These are phyloP conservation scores for Excoecaria cochinchinensis DNA, from an alignment of 345 rosid species.

Conservation along the genomic window DNA sequence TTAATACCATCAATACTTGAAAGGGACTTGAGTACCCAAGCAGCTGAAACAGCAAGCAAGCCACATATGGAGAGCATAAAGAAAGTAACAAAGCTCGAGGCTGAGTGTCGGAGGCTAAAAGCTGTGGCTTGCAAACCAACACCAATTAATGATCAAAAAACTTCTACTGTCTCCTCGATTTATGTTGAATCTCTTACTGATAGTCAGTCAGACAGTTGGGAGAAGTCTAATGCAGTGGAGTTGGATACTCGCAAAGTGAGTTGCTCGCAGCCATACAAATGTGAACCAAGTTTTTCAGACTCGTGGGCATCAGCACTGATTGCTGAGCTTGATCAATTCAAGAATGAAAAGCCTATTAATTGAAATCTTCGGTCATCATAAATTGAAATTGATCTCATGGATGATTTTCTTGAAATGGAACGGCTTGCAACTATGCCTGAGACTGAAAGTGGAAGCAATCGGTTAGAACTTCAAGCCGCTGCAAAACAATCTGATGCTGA, in stretches of 20 bases:
- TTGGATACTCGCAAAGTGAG: conserved; percentile 33
- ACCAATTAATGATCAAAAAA: conserved; percentile 29
- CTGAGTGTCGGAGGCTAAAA: conserved; percentile 71
- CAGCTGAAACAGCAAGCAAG: conserved; percentile 95
- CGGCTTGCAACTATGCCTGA: conserved; percentile 71
- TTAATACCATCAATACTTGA: too few relatives aligned
- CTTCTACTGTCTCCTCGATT: conserved; percentile 42
- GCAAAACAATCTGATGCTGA: conserved; percentile 38
- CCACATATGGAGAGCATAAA: conserved; percentile 80
- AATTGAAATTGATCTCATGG: conserved; percentile 70
- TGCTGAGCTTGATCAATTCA: conserved; percentile 37
- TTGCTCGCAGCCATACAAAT: conserved; percentile 24
- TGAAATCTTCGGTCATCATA: conserved; percentile 40
- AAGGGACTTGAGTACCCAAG: conserved; percentile 79
- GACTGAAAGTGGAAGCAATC: conserved; percentile 31
- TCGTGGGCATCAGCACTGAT: conserved; percentile 37
- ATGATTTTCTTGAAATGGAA: conserved; percentile 93
- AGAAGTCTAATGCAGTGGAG: conserved; percentile 48
- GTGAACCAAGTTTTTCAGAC: conserved; percentile 30
- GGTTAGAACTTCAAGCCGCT: conserved; percentile 35
- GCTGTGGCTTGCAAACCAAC: conserved; percentile 48
- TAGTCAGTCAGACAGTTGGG: conserved; percentile 69
- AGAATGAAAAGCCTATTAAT: conserved; percentile 35
- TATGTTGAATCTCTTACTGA: conserved; percentile 59
- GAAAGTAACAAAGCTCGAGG: conserved; percentile 71